phyloP scores from a whole-genome alignment of 139 green algal genomes.

The Chlorella sp. region DNA sequence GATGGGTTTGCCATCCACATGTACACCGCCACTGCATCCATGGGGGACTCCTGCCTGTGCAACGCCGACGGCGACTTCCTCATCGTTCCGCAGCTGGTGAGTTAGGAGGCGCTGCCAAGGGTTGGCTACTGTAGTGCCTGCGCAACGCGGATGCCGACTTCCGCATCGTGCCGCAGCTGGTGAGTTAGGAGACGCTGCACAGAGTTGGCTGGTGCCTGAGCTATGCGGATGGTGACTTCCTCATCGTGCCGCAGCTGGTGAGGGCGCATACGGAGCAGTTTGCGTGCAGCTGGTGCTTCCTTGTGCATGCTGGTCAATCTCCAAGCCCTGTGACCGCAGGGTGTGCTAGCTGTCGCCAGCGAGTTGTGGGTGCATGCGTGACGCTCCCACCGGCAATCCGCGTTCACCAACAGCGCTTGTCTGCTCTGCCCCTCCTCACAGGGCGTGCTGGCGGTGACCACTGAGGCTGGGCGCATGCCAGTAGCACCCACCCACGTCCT shows the following conservation, averaged over 20 bases:
- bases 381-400: no score
- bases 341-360: no score
- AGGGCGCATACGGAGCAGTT: background rate
- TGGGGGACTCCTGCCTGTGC: conserved; percentile 79
- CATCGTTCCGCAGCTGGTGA: conserved; percentile 92
- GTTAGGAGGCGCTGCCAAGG: no score
- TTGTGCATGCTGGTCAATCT: no score
- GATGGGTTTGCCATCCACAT: conserved; percentile 93
- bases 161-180: conserved; percentile 81
- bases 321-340: no score
- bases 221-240: background rate
- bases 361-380: no score
- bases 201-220: background rate
- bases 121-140: background rate
- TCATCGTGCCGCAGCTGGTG: conserved; percentile 13
- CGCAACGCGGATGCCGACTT: background rate
- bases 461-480: background rate
- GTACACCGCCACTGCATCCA: conserved; percentile 74
- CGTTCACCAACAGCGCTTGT: background rate
- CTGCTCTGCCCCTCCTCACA: background rate
- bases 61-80: conserved; percentile 97
- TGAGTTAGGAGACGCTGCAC: no score
- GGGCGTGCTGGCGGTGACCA: background rate
- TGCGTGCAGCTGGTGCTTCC: background rate
- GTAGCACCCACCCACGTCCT: background rate